These are phyloP conservation scores for Pholiota molesta DNA, from an alignment of 768 basidiomycete genomes.

Conservation along the genomic window DNA sequence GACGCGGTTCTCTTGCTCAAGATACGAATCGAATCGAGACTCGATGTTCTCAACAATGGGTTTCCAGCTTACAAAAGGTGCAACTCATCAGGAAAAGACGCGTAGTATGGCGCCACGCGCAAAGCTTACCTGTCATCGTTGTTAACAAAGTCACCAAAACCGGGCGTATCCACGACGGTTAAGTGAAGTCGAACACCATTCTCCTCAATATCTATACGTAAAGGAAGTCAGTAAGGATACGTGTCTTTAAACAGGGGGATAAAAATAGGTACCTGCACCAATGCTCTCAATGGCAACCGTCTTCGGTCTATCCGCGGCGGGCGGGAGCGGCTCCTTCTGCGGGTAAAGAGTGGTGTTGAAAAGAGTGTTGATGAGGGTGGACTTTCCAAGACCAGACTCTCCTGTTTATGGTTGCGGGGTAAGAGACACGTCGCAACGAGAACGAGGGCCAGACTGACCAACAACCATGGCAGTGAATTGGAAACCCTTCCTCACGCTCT, in stretches of 20 bases:
- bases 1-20: conserved; percentile 98
- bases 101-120: conserved; percentile 15
- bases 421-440: conserved; percentile 27
- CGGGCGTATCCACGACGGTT: conserved; percentile 99
- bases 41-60: conserved; percentile 99
- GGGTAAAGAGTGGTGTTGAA: conserved; percentile 97
- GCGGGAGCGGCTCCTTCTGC: conserved; percentile 81
- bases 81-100: conserved; percentile 21
- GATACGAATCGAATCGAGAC: conserved; percentile 94
- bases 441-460: conserved; percentile 60
- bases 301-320: conserved; percentile 84
- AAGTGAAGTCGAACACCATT: conserved; percentile 94
- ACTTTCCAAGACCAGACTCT: conserved; percentile 98
- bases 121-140: conserved; percentile 88
- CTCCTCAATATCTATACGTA: conserved; percentile 91
- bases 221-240: conserved; percentile 27
- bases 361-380: conserved; percentile 97
- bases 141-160: conserved; percentile 99
- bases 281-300: conserved; percentile 99
- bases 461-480: conserved; percentile 99
- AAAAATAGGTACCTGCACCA: conserved; percentile 76
- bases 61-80: conserved; percentile 74
- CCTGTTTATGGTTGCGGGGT: conserved; percentile 48
- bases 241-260: conserved; percentile 24
- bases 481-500: conserved; percentile 97